These are phyloP conservation scores for Fusarium sp. DNA, from an alignment of 2,329 filamentous ascomycete species.

Conservation along the genomic window DNA sequence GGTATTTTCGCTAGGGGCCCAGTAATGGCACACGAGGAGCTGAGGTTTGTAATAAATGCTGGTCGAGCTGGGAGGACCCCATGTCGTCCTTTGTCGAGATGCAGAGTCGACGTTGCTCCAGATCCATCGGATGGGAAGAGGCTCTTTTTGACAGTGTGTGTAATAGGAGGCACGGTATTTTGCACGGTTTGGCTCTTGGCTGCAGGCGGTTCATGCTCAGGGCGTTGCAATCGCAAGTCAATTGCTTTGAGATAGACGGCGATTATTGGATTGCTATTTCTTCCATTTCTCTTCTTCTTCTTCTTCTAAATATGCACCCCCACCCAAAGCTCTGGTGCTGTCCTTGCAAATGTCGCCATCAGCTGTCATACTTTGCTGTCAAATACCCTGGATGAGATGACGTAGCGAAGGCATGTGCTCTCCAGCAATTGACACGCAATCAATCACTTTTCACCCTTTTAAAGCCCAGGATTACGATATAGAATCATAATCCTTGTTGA, in stretches of 20 bases:
- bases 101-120: conserved; percentile 14
- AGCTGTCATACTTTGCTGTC: not conserved
- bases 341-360: not conserved
- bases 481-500: not conserved
- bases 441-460: not conserved
- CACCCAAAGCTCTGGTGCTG: not conserved
- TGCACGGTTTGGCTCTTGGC: conserved; percentile 19
- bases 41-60: conserved; percentile 32
- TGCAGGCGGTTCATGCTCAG: not conserved
- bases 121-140: conserved; percentile 9
- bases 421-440: not conserved
- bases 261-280: not conserved
- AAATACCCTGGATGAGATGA: conserved; percentile 1
- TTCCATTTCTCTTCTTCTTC: not conserved
- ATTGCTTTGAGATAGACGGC: not conserved
- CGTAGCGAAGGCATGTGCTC: not conserved
- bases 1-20: conserved; percentile 17
- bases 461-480: not conserved
- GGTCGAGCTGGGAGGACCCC: conserved; percentile 14
- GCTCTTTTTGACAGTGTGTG: conserved; percentile 30
- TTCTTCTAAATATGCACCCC: not conserved
- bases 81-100: conserved; percentile 21
- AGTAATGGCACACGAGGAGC: conserved; percentile 18
- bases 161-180: conserved; percentile 8
- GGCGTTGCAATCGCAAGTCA: not conserved